Percentiles rank a stretch among this genome's conserved stretches.
Conservation (phyloP, 176 grass and related monocot species). For the Carex kokanica region DNA sequence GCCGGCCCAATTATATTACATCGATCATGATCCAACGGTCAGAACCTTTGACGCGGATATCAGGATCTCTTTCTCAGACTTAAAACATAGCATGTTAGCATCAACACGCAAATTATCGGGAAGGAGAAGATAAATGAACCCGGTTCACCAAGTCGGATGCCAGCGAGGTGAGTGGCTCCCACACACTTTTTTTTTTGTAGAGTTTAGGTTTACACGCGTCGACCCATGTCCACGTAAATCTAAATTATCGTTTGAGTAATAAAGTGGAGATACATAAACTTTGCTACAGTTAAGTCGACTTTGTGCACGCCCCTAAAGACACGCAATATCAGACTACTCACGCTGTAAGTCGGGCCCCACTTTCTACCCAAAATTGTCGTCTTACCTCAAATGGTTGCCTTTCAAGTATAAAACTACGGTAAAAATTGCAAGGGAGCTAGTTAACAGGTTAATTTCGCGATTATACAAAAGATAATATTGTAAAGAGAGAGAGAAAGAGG, state of each 20-base stretch:
- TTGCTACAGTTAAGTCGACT: conserved; percentile 16
- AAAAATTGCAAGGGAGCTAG: background rate
- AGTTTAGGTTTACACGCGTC: background rate
- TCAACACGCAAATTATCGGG: background rate
- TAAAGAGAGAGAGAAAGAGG: conserved; percentile 36
- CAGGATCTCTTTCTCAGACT: background rate
- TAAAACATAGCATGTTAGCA: background rate
- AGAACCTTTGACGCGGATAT: background rate
- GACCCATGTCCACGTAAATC: background rate
- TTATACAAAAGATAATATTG: conserved; percentile 16
- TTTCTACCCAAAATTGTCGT: background rate
- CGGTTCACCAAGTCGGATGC: background rate
- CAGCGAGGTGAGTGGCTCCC: background rate
- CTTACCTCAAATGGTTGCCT: background rate
- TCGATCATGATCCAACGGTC: conserved; percentile 7
- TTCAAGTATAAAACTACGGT: background rate
- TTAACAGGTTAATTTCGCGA: conserved; percentile 24
- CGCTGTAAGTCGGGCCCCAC: background rate
- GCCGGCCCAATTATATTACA: background rate
- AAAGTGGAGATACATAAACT: conserved; percentile 3
- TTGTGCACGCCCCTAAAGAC: background rate
- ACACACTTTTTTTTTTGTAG: background rate
- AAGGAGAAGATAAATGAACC: background rate
- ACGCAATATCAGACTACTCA: background rate
- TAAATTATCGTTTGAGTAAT: conserved; percentile 3